Base-by-base conservation (phyloP, 805 yeast genomes). In the Ascoidea tarda region DNA sequence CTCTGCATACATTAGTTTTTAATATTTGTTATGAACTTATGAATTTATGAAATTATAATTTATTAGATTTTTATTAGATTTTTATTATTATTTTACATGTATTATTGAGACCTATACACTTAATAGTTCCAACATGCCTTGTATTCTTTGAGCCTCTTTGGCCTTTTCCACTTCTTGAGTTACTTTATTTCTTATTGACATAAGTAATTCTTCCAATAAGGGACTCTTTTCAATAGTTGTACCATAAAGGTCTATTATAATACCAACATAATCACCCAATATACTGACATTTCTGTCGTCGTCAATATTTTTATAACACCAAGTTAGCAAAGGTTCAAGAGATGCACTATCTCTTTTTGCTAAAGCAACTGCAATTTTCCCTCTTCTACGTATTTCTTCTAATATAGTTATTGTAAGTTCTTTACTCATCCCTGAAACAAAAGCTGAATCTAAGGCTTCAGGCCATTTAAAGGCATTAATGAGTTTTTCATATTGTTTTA, bases 41-140 rank as follows among this genome's bases (percentile, higher is more conserved):
- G 28, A 21, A 21, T 21, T 3, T 21, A 21, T 21, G 28, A 21
- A 21, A 21, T 21, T 21, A 21, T 21, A 21, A 21, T 21, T 3
- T n/a, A n/a, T n/a, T n/a, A n/a, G n/a, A n/a, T n/a, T n/a, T n/a
- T n/a, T n/a, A n/a, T n/a, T 21, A 21, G 28, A 21, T 21, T 21
- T 21, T 21, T 21, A 2, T 21, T 21, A 21, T 21, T 21, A 21
- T 21, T 21, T 21, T 21, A 21, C 28, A 21, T 21, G 2, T 21
- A 21, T 21, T 21, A 21, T 21, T 21, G 28, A 21, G 28, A 52
- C 58, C 51, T 68, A 76, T 55, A 69, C 76, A 50, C 89, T 82
- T 60, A 91, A 73, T 59, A 93, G 68, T 67, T 88, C 95, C 60
- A 93, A 71, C 97, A 93, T 93, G 52, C 99, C 99, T 61, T 85